Base-by-base conservation (phyloP, 1,284 basidiomycete species). In the Tilletiaria anomala region DNA sequence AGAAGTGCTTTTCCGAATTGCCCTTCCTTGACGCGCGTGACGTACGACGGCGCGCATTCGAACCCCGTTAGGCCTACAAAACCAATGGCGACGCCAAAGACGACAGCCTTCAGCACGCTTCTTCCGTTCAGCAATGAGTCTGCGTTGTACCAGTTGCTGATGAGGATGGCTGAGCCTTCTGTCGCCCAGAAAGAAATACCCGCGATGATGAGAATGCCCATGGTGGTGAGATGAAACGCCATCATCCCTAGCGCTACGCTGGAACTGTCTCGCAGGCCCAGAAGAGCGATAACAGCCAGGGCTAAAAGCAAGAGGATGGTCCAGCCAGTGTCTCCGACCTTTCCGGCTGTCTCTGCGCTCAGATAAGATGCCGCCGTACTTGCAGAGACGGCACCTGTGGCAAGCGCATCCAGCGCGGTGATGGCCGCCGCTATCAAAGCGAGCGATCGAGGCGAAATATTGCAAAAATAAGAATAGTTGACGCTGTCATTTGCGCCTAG, bases 31-130 rank as follows among this genome's bases (percentile, higher is more conserved):
- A 58, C 51, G 36, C 47, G 41, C 5, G 43, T 47, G 39, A 51
- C 50, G 44, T 58, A 58, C 21, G 51, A 49, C 2, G 51, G 51
- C 24, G 45, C 53, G 42, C 47, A 54, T 38, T 58, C 56, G 42
- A 58, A 40, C 4, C 56, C 56, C 8, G 56, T 58, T 18, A 58
- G 38, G 15, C 56, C 56, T 17, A 58, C 53, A 46, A 58, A 58
- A 19, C 48, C 53, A 11, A 54, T 45, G 29, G 51, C 21, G 17
- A 48, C 53, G 21, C 56, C 53, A 38, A 56, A 58, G 29, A 58
- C 37, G n/a, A n/a, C n/a, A n/a, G n/a, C n/a, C n/a, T n/a, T n/a
- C n/a, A n/a, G n/a, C n/a, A n/a, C n/a, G n/a, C n/a, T 29, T 29
- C 10, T 29, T 29, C 10, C 10, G n/a, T 8, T 29, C 26, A 29